These are phyloP conservation scores for Tilletia indica DNA, from an alignment of 1,284 basidiomycete genomes.

Conservation along the genomic window DNA sequence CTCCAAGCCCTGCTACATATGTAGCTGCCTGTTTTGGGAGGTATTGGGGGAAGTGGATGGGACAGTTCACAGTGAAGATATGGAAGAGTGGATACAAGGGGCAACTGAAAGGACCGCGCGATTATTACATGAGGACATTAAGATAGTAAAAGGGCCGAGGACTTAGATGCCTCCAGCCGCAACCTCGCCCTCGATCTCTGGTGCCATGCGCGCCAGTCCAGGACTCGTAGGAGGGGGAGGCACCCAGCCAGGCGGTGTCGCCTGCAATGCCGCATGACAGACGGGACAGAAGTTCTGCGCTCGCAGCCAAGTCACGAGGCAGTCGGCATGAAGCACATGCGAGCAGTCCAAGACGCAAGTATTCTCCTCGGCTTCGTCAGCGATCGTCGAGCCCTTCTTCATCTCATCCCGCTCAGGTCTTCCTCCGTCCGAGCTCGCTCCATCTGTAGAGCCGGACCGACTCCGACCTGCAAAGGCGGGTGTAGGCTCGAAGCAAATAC, in stretches of 20 bases:
- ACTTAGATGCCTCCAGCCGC: background rate
- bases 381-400: background rate
- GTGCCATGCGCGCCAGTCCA: background rate
- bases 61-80: too few relatives aligned
- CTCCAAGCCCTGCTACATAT: too few relatives aligned
- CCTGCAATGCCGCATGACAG: slow-evolving; percentile 8
- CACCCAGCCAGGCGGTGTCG: slow-evolving; percentile 8
- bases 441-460: too few relatives aligned
- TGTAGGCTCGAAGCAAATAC: slow-evolving; percentile 13
- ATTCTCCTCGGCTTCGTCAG: background rate
- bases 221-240: background rate
- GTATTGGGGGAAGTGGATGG: too few relatives aligned
- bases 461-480: background rate
- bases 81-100: too few relatives aligned
- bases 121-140: too few relatives aligned
- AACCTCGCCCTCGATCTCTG: background rate
- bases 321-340: slow-evolving; percentile 10
- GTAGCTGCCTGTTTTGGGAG: too few relatives aligned
- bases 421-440: too few relatives aligned
- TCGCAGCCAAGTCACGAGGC: background rate
- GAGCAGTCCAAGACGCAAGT: slow-evolving; percentile 11
- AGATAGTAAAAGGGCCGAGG: too few relatives aligned
- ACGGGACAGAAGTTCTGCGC: slow-evolving; percentile 16
- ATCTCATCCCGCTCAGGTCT: too few relatives aligned
- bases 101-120: too few relatives aligned